phyloP scores from a whole-genome alignment of 306 rosid species.

The Morella rubra region DNA sequence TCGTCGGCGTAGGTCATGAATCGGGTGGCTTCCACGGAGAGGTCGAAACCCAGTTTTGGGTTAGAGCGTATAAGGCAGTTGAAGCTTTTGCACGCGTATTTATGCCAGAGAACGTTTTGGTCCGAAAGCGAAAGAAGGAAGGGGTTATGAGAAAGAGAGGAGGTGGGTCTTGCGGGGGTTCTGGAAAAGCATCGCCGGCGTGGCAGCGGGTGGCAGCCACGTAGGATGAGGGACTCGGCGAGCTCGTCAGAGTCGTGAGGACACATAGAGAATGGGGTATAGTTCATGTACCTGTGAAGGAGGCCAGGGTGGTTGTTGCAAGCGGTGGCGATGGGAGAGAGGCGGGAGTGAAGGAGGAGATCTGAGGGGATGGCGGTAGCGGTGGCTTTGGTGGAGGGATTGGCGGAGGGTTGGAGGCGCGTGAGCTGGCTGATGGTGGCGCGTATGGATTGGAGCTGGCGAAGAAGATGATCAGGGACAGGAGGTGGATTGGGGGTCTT shows the following conservation, averaged over 20 bases:
- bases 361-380: conserved; percentile 47
- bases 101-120: conserved; percentile 60
- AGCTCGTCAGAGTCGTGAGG: conserved; percentile 61
- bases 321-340: conserved; percentile 80
- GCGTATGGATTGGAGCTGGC: conserved; percentile 84
- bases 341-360: conserved; percentile 70
- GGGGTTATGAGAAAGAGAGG: conserved; percentile 53
- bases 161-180: conserved; percentile 60
- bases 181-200: conserved; percentile 86
- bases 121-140: conserved; percentile 62
- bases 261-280: conserved; percentile 69
- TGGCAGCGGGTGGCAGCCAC: conserved; percentile 98
- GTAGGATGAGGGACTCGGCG: conserved; percentile 67
- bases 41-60: conserved; percentile 67
- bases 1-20: conserved; percentile 52
- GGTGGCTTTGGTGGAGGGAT: background rate
- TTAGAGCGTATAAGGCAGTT: conserved; percentile 54
- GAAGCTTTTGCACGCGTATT: conserved; percentile 69
- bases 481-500: conserved; percentile 40
- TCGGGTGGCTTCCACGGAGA: conserved; percentile 36
- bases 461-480: conserved; percentile 79
- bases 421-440: conserved; percentile 96
- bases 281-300: conserved; percentile 75
- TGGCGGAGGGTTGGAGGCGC: conserved; percentile 53
- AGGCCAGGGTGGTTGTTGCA: conserved; percentile 81